These are phyloP conservation scores for Leishmania lainsoni DNA, from an alignment of 208 protist genomes.

Conservation along the genomic window DNA sequence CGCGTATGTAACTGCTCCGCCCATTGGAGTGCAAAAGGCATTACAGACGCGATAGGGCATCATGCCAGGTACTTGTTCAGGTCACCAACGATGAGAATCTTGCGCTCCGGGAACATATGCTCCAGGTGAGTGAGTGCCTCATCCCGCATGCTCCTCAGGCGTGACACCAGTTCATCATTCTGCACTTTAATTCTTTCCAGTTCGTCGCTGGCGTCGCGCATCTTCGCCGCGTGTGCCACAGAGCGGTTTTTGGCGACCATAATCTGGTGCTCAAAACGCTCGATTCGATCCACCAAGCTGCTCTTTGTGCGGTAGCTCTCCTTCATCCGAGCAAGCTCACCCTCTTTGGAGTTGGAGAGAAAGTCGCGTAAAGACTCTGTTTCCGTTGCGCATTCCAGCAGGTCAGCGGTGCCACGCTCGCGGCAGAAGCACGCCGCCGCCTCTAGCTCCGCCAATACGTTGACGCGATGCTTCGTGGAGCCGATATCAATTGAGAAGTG, in stretches of 20 bases:
- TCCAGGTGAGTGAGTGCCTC: slow-evolving; percentile 43
- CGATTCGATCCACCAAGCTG: slow-evolving; percentile 47
- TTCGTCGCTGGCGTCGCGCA: slow-evolving; percentile 45
- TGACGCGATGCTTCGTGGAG: slow-evolving; percentile 36
- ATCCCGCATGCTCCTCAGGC: slow-evolving; percentile 33
- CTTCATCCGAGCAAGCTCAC: slow-evolving; percentile 62
- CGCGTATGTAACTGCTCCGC: background rate
- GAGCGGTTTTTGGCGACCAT: slow-evolving; percentile 35
- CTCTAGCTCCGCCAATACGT: slow-evolving; percentile 55
- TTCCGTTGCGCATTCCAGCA: background rate
- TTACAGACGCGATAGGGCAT: background rate
- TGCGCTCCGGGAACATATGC: slow-evolving; percentile 63
- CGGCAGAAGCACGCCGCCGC: slow-evolving; percentile 54
- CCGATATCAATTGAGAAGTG: slow-evolving; percentile 54
- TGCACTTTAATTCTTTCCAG: slow-evolving; percentile 42
- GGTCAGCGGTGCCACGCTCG: slow-evolving; percentile 33
- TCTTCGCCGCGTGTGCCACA: slow-evolving; percentile 36
- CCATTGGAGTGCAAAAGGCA: background rate
- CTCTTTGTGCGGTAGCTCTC: slow-evolving; percentile 39
- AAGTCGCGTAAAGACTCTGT: slow-evolving; percentile 17
- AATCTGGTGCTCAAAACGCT: slow-evolving; percentile 48
- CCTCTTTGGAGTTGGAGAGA: slow-evolving; percentile 45
- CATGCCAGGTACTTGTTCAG: slow-evolving; percentile 70
- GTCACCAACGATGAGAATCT: slow-evolving; percentile 70
- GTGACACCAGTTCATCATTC: slow-evolving; percentile 28